phyloP scores from a whole-genome alignment of 2,329 filamentous ascomycete species.

The Byssochlamys sp. region DNA sequence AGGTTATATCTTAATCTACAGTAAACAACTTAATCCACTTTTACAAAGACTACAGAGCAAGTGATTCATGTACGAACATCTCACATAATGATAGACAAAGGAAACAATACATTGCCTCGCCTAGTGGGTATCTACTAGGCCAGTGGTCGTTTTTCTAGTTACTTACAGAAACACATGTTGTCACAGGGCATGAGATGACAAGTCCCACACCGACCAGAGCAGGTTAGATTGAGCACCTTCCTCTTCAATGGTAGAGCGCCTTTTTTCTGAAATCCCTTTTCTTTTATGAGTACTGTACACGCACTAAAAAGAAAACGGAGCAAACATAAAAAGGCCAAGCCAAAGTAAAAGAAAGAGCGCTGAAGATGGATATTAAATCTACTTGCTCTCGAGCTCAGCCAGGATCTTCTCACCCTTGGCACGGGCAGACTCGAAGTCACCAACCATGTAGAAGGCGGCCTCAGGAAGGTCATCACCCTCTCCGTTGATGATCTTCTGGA shows the following conservation, averaged over 20 bases:
- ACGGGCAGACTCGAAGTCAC: slow-evolving; percentile 83
- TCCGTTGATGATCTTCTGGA: slow-evolving; percentile 93
- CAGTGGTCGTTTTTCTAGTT: slow-evolving; percentile 30
- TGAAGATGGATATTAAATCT: slow-evolving; percentile 34
- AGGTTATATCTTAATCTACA: too few relatives aligned
- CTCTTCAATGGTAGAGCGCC: slow-evolving; percentile 2
- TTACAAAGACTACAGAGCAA: not conserved
- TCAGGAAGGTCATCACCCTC: slow-evolving; percentile 95
- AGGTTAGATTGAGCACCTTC: slow-evolving; percentile 8
- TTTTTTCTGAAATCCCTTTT: slow-evolving; percentile 14
- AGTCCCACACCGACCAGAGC: slow-evolving; percentile 8
- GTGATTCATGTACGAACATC: not conserved
- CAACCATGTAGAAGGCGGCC: slow-evolving; percentile 92
- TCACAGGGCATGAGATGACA: slow-evolving; percentile 20
- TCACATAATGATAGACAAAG: slow-evolving; percentile 11
- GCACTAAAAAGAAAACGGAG: slow-evolving; percentile 28
- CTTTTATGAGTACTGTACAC: slow-evolving; percentile 34
- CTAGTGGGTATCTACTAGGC: slow-evolving; percentile 22
- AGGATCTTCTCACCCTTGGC: slow-evolving; percentile 99
- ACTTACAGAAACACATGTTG: slow-evolving; percentile 30
- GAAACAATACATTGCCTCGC: slow-evolving; percentile 21
- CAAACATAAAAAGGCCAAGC: slow-evolving; percentile 23
- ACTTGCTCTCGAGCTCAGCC: slow-evolving; percentile 68
- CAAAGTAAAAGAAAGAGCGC: slow-evolving; percentile 16
- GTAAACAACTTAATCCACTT: not conserved